phyloP scores from a whole-genome alignment of 225 moss, liverwort and hornwort species.

The Rhytidiadelphus loreus region DNA sequence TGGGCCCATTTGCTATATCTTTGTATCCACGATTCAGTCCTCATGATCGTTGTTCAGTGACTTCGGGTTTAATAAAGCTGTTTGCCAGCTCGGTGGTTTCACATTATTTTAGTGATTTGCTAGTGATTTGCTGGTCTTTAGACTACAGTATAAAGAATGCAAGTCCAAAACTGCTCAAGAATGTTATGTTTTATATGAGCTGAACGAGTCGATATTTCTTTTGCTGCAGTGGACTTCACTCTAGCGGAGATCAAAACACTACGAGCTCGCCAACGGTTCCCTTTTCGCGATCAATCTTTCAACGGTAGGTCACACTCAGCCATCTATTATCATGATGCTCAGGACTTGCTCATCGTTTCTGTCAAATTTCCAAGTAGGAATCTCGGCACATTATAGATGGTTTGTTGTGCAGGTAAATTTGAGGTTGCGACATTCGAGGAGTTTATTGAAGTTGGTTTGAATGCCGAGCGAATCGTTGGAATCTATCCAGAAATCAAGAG shows the following conservation, averaged over 20 bases:
- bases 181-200: not conserved
- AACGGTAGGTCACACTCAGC: constrained; percentile 32
- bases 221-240: constrained; percentile 74
- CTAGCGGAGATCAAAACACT: constrained; percentile 75
- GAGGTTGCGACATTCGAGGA: constrained; percentile 83
- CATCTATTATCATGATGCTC: not conserved
- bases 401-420: constrained; percentile 36
- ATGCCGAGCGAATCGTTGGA: constrained; percentile 60
- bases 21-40: not conserved
- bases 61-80: not conserved
- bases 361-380: not conserved
- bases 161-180: not conserved
- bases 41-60: not conserved
- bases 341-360: not conserved
- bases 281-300: constrained; percentile 56
- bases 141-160: not conserved
- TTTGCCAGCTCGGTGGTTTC: not conserved
- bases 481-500: constrained; percentile 92
- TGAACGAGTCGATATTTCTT: not conserved
- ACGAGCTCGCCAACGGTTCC: constrained; percentile 54
- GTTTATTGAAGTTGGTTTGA: constrained; percentile 57
- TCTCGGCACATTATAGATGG: not conserved
- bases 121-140: not conserved
- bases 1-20: not conserved
- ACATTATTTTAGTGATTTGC: not conserved